phyloP scores from a whole-genome alignment of 2,329 filamentous ascomycete species.

The Pseudopithomyces maydicus region DNA sequence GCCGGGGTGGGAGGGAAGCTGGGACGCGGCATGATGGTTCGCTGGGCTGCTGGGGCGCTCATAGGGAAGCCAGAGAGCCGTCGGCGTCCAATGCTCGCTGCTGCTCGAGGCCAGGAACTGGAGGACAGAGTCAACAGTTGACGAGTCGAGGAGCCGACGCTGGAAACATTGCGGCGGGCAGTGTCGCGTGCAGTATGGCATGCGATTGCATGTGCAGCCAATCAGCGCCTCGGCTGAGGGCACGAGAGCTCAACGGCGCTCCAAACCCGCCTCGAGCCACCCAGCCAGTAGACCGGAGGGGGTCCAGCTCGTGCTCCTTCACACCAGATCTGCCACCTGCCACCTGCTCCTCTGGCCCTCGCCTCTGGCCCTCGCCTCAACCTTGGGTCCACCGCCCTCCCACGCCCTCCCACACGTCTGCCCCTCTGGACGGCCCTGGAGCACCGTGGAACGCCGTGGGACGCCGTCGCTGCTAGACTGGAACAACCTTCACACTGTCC shows the following conservation, averaged over 20 bases:
- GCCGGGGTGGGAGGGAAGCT: conserved; percentile 75
- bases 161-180: background rate
- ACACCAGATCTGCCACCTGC: background rate
- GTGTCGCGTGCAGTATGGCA: conserved; percentile 12
- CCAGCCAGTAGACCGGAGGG: conserved; percentile 6
- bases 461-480: no score
- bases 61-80: conserved; percentile 14
- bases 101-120: conserved; percentile 12
- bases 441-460: no score
- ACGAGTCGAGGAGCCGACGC: background rate
- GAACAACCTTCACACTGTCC: no score
- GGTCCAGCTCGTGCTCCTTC: conserved; percentile 8
- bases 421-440: background rate
- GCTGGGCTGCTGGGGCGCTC: conserved; percentile 17
- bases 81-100: background rate
- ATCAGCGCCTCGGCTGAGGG: background rate
- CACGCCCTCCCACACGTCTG: background rate
- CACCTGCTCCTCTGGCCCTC: conserved; percentile 1
- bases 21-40: conserved; percentile 65
- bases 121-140: background rate
- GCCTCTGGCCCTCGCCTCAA: conserved; percentile 7
- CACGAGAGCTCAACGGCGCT: background rate
- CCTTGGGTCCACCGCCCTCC: conserved; percentile 1
- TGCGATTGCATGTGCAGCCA: background rate
- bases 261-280: background rate